Percentiles rank a stretch among this genome's conserved stretches.
phyloP scores from a whole-genome alignment of 305 asterid species.

The Plantago lanceolata region DNA sequence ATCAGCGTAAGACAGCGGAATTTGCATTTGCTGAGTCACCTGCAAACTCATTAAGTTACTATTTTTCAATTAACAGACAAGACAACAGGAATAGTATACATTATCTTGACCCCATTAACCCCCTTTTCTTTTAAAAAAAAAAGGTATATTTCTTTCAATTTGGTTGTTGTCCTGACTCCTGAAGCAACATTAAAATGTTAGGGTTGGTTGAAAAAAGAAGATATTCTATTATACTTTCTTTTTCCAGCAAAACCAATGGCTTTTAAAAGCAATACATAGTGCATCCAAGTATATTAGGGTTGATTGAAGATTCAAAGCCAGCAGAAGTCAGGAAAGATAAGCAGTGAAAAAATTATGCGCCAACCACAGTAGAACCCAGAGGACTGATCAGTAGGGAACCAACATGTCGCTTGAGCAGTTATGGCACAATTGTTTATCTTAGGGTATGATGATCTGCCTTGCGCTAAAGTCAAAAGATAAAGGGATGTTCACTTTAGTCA shows the following conservation, averaged over 20 bases:
- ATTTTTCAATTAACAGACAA: conserved; percentile 15
- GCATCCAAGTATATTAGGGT: neutral
- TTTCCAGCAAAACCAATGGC: conserved; percentile 4
- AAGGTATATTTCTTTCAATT: neutral
- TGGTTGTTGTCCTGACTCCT: neutral
- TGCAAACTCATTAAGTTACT: conserved; percentile 31
- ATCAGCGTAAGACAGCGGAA: conserved; percentile 88
- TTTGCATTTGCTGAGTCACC: conserved; percentile 83
- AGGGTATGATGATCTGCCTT: neutral
- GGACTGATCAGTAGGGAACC: neutral
- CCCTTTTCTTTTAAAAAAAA: neutral
- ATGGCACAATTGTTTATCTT: neutral
- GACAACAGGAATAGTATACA: neutral
- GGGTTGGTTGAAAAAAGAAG: too few relatives aligned
- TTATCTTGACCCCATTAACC: neutral
- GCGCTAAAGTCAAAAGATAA: neutral
- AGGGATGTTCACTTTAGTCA: neutral
- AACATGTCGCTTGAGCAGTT: neutral
- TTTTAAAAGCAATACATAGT: neutral
- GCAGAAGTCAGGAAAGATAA: conserved; percentile 4
- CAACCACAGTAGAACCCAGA: neutral
- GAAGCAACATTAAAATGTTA: neutral
- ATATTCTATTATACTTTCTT: neutral
- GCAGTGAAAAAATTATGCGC: neutral
- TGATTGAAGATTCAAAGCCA: conserved; percentile 10